Evolutionary conservation across 139 green algal genomes (phyloP), one percentile per base, ranked within the genome.

Genomic region (Auxenochlorella pyrenoidosa): DNA sequence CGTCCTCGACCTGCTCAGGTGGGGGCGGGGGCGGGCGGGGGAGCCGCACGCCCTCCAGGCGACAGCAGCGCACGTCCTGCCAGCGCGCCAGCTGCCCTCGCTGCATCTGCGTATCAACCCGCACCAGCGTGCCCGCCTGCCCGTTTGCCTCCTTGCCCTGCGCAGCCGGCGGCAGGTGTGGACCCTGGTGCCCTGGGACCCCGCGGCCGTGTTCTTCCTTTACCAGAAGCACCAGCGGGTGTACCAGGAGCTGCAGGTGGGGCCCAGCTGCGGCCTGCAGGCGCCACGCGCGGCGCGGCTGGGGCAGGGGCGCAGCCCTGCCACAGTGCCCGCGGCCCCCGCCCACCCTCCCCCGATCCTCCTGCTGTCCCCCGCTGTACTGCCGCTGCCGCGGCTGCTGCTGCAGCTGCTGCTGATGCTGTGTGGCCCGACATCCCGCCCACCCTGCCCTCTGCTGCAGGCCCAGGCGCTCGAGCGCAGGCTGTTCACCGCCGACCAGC

Each of bases 171-270:
- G 87, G 13, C 68, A 76, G 51, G 47, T 92, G 44, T 93, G 82
- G 75, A 71, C 80, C 26, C 54, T 94, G 6, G 51, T 94, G 26
- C 92, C 92, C 2, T 89, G 89, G 89, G 92, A 94, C 81, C 92
- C 92, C 28, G 32, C 82, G 5, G 92, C 89, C 47, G 79, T 88
- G 78, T 83, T 47, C 22, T 12, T 91, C 6, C 73, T 94, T 68
- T 89, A 82, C 51, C 65, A 70, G 34, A 85, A 88, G 79, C 91
- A 94, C 83, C 89, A 92, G 68, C 32, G 82, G 54, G 87, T 86
- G 32, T 90, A 92, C 70, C 12, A 47, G 21, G 54, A 86, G 75
- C 68, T 93, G 75, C 75, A 88, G 83, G 84, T 88, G 78, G 1
- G 41, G 43, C 21, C 10, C 59, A 68, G 59, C 59, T 68, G n/a